phyloP scores from a whole-genome alignment of 169 alveolate genomes.

The Miamiensis avidus region DNA sequence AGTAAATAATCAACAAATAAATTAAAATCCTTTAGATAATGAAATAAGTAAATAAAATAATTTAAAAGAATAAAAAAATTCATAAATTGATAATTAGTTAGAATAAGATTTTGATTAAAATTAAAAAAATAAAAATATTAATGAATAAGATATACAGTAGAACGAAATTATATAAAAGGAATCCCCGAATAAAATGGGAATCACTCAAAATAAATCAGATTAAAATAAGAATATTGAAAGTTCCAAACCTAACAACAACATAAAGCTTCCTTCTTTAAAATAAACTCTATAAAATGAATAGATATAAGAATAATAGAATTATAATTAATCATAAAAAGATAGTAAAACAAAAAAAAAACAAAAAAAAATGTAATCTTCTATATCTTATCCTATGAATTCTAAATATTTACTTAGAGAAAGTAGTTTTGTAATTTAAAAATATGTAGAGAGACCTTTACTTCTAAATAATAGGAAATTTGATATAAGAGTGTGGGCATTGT shows the following conservation, averaged over 20 bases:
- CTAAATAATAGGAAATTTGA: conserved; percentile 78
- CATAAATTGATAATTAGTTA: too few species aligned
- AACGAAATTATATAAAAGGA: neutral
- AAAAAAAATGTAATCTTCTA: neutral
- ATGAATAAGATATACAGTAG: neutral
- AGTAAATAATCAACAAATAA: too few species aligned
- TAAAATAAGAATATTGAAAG: conserved; percentile 5
- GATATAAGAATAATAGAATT: neutral
- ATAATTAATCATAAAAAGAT: neutral
- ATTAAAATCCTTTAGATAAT: too few species aligned
- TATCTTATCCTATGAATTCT: neutral
- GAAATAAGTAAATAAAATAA: too few species aligned
- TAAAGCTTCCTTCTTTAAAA: conserved; percentile 3
- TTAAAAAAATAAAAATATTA: too few species aligned
- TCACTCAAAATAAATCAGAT: neutral
- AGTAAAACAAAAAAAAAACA: neutral
- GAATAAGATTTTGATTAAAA: too few species aligned
- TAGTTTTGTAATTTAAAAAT: conserved; percentile 19
- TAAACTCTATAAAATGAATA: neutral
- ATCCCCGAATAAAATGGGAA: neutral
- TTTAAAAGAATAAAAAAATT: too few species aligned
- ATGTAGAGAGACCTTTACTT: conserved; percentile 70
- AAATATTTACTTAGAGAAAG: conserved; percentile 15
- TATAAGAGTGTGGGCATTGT: conserved; percentile 80
- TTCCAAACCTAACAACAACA: neutral